phyloP scores from a whole-genome alignment of 345 rosid species.

The Eucalyptus cloeziana region DNA sequence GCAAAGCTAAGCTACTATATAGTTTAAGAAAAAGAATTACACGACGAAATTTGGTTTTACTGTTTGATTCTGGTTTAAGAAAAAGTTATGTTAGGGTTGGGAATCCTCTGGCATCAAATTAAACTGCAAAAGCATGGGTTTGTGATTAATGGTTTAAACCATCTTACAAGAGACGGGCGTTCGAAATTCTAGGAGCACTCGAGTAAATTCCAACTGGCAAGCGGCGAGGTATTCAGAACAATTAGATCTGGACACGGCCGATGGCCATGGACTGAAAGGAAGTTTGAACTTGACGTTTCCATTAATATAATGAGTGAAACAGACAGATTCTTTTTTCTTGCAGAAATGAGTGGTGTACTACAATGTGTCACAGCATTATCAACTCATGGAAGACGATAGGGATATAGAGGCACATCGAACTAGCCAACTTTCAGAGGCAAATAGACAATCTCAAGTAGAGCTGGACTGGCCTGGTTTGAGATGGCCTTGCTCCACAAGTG shows the following conservation, averaged over 20 bases:
- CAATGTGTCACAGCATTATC: neutral
- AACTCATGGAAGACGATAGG: neutral
- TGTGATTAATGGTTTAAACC: neutral
- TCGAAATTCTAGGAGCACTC: neutral
- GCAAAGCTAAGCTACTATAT: neutral
- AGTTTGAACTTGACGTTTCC: neutral
- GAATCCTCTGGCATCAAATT: neutral
- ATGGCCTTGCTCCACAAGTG: slow-evolving; percentile 44
- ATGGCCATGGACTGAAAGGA: neutral
- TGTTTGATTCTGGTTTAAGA: neutral
- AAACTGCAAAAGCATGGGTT: neutral
- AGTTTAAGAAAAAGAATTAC: neutral
- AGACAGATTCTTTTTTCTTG: neutral
- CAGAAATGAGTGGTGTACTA: neutral
- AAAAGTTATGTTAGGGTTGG: neutral
- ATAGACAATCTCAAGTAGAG: neutral
- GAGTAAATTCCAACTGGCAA: neutral
- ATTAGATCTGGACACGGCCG: neutral
- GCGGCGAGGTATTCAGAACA: neutral
- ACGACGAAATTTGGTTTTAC: neutral
- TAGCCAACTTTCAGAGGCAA: neutral
- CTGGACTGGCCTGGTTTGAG: neutral
- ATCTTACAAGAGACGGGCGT: neutral
- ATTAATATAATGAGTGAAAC: neutral
- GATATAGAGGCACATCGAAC: neutral